These are phyloP conservation scores for Mycena latifolia DNA, from an alignment of 768 basidiomycete species.

Conservation along the genomic window DNA sequence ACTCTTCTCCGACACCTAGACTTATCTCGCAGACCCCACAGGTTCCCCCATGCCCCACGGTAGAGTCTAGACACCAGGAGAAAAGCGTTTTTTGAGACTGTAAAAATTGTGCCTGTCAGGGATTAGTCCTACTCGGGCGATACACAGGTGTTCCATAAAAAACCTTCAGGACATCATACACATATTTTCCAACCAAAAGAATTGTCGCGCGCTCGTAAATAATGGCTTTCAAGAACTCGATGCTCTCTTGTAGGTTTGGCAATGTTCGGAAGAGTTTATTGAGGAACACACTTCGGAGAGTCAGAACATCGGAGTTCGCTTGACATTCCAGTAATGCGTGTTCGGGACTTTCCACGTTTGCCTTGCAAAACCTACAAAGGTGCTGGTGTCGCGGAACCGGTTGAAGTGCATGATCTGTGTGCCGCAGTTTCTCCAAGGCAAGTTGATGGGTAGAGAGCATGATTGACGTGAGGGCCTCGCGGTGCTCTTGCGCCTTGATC, in stretches of 20 bases:
- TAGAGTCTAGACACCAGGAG: background rate
- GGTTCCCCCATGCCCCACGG: too few relatives aligned
- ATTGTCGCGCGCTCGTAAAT: background rate
- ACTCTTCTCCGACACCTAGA: background rate
- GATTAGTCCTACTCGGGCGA: background rate
- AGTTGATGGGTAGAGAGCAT: background rate
- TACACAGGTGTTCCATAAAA: background rate
- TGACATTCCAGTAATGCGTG: background rate
- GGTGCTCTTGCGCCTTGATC: background rate
- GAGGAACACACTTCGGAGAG: too few relatives aligned
- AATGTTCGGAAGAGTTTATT: too few relatives aligned
- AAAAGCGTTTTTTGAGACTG: background rate
- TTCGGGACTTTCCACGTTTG: background rate
- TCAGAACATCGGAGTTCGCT: background rate
- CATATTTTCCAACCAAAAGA: background rate
- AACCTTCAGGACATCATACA: background rate
- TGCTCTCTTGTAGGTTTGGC: conserved; percentile 24
- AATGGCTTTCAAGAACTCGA: background rate
- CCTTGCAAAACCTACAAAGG: background rate
- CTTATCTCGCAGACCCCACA: background rate
- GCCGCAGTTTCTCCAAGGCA: background rate
- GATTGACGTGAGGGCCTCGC: background rate
- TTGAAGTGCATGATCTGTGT: background rate
- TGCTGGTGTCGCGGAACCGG: background rate
- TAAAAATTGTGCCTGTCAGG: background rate